phyloP scores from a whole-genome alignment of 352 stramenopile genomes.

The Discostella stelligera region DNA sequence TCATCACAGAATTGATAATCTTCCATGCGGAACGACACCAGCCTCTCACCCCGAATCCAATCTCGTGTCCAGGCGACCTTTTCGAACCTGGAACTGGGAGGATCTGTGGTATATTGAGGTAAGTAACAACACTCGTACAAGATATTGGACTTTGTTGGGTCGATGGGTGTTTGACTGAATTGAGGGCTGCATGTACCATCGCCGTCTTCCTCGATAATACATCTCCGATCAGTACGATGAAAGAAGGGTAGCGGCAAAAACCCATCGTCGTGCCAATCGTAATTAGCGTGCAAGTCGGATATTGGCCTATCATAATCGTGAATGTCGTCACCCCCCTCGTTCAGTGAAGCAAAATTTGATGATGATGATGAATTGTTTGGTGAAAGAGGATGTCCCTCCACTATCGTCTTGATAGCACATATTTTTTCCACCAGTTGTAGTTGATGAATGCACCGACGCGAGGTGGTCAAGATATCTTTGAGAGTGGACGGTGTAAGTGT shows the following conservation, averaged over 20 bases:
- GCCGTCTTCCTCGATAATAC: background rate
- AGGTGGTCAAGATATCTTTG: conserved; percentile 27
- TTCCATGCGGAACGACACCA: conserved; percentile 37
- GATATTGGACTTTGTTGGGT: conserved; percentile 16
- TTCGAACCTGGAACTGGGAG: conserved; percentile 40
- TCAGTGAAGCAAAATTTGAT: conserved; percentile 8
- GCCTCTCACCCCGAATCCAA: conserved; percentile 26
- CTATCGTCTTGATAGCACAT: conserved; percentile 30
- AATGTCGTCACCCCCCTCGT: conserved; percentile 39
- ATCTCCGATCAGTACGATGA: background rate
- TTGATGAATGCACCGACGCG: conserved; percentile 26
- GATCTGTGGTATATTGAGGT: conserved; percentile 23
- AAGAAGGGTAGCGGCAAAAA: conserved; percentile 28
- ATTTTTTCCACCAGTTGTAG: conserved; percentile 31
- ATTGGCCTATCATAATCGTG: conserved; percentile 41
- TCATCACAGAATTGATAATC: conserved; percentile 35
- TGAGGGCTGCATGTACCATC: background rate
- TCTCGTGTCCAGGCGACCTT: conserved; percentile 29
- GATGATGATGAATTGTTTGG: background rate
- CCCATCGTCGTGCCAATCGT: conserved; percentile 53
- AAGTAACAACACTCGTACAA: conserved; percentile 36
- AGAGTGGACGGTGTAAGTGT: conserved; percentile 14
- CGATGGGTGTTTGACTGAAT: background rate
- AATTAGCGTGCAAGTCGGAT: conserved; percentile 27
- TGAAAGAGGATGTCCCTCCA: background rate